Evolutionary conservation across 352 stramenopile genomes (phyloP), one percentile per base, ranked within the genome.

Genomic region (Globisporangium uncinulatum): DNA sequence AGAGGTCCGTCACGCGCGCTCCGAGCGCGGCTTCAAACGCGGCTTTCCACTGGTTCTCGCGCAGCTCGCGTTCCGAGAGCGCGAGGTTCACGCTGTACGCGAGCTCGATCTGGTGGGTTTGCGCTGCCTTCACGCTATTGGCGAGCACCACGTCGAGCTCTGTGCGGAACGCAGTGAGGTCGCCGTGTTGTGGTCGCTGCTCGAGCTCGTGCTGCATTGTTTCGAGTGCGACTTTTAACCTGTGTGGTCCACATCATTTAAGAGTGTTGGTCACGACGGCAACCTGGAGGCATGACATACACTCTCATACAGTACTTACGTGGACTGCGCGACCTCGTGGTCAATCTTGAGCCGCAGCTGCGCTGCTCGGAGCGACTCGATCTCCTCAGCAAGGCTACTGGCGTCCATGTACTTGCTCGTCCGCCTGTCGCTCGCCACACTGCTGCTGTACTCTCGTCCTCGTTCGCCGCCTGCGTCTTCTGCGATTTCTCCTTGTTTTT

Each of bases 261-360:
- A 48, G 39, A 14, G 14, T 14, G 20, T 39, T 39, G 6, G 34
- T 39, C 34, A 39, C 5, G 6, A 39, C 34, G 34, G 6, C 34
- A 39, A 29, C 24, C 24, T 29, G 24, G 24, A 29, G 4, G 24
- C 24, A 29, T 29, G 24, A 29, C 24, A 29, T 29, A 29, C 24
- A 29, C 24, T 29, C 24, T 29, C 24, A 29, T 29, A 29, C 24
- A 29, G 37, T 0, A 66, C 66, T 21, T 65, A 65, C 54, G 51
- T 56, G 6, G 75, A 75, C 45, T 73, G 58, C 1, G 65, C 59
- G 31, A 82, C 42, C 24, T 89, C 76, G n/a, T 85, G 75, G 42
- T 81, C 59, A 43, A 88, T 82, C 53, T 85, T 74, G n/a, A 83
- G 64, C 0, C 78, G 71, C 21, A 88, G 60, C 24, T 86, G 76